A percentile compares a stretch with the other conserved stretches of the same genome.
Conservation (phyloP, 495 filamentous ascomycete genomes). For the Bombardia bombarda region DNA sequence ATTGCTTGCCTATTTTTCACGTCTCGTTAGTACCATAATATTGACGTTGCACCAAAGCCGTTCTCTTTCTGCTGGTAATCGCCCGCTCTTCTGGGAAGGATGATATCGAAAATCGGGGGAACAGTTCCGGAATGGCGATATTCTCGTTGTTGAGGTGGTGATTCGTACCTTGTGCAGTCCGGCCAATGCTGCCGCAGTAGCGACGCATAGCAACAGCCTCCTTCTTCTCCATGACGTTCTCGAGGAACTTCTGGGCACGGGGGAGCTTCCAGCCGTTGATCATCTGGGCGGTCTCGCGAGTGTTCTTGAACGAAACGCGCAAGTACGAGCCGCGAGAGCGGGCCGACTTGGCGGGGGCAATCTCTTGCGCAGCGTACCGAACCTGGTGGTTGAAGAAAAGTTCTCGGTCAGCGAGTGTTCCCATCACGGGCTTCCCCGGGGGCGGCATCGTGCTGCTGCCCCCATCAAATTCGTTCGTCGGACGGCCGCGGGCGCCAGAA, state of each 20-base stretch:
- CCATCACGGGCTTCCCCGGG: conserved; percentile 1
- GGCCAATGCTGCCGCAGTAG: conserved; percentile 89
- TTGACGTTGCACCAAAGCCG: too few species aligned
- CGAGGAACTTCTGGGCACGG: conserved; percentile 89
- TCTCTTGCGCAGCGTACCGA: conserved; percentile 92
- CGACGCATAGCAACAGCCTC: conserved; percentile 96
- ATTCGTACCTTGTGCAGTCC: conserved; percentile 88
- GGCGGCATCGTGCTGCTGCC: background rate
- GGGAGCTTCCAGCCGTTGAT: conserved; percentile 98
- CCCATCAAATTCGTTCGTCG: background rate
- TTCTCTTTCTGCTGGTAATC: too few species aligned
- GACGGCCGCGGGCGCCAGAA: background rate
- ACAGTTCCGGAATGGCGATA: too few species aligned
- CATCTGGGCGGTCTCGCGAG: conserved; percentile 96
- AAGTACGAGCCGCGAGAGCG: conserved; percentile 97
- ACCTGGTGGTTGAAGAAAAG: conserved; percentile 51
- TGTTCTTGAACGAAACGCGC: conserved; percentile 99
- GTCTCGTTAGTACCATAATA: too few species aligned
- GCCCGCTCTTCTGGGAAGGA: too few species aligned
- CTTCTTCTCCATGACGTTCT: conserved; percentile 90
- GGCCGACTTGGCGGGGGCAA: conserved; percentile 85
- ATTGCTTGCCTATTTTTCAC: conserved; percentile 76
- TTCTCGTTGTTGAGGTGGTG: too few species aligned
- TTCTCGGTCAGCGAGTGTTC: background rate
- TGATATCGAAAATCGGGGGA: too few species aligned